Conservation (phyloP, 768 basidiomycete genomes). For the Paxillus involutus region DNA sequence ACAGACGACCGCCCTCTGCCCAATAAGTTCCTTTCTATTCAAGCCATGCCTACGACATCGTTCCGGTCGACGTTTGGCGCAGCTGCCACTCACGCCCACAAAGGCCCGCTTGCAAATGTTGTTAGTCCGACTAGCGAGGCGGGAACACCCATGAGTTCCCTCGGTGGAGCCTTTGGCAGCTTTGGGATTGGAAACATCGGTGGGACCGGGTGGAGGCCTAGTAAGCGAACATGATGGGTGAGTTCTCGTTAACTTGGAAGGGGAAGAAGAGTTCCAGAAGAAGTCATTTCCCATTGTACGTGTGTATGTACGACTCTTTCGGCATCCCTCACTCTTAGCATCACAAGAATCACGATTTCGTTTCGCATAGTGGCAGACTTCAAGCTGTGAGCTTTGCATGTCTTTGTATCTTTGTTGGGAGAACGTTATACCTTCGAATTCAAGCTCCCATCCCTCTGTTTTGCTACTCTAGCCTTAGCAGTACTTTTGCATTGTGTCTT, state of each 20-base stretch:
- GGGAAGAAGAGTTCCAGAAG: background rate
- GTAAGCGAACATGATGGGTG: conserved; percentile 22
- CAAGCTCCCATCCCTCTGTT: no score
- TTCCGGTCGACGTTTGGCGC: conserved; percentile 67
- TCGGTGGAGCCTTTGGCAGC: conserved; percentile 44
- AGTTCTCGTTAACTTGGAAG: background rate
- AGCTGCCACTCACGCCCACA: conserved; percentile 20
- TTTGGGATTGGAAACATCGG: conserved; percentile 48
- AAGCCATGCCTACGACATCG: conserved; percentile 62
- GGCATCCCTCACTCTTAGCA: conserved; percentile 12
- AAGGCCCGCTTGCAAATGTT: conserved; percentile 17
- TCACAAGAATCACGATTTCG: background rate
- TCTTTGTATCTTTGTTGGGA: no score
- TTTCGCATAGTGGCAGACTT: background rate
- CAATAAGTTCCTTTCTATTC: conserved; percentile 82
- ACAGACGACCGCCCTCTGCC: conserved; percentile 82
- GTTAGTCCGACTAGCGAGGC: conserved; percentile 23
- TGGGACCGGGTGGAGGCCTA: conserved; percentile 21
- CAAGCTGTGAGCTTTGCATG: no score
- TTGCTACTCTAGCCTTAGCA: no score
- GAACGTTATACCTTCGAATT: no score
- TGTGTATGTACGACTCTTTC: conserved; percentile 12
- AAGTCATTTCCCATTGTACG: background rate
- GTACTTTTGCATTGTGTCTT: no score
- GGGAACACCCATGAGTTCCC: conserved; percentile 21